These are phyloP conservation scores for Triangularia verruculosa DNA, from an alignment of 2,329 filamentous ascomycete genomes.

Conservation along the genomic window DNA sequence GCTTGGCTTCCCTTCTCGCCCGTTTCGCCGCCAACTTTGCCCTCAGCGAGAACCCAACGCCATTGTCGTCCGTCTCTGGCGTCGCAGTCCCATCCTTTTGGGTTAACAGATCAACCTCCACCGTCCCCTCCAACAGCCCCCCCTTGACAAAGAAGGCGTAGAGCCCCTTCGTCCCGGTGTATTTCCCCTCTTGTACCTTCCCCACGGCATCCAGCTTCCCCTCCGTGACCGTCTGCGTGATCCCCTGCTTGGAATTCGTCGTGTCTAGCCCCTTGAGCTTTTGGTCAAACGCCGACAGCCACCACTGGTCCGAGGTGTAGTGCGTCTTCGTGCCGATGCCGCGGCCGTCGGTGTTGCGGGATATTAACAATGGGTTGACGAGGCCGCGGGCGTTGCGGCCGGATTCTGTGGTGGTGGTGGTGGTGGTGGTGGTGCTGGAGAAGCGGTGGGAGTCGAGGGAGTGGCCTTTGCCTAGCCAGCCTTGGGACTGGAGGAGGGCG, in stretches of 20 bases:
- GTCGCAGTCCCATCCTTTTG: constrained; percentile 12
- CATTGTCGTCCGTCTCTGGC: constrained; percentile 29
- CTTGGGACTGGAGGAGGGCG: constrained; percentile 77
- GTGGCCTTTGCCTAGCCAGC: constrained; percentile 87
- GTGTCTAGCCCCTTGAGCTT: constrained; percentile 78
- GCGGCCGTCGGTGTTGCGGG: constrained; percentile 75
- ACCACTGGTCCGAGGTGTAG: constrained; percentile 82
- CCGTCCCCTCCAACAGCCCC: constrained; percentile 70
- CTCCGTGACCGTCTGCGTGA: constrained; percentile 54
- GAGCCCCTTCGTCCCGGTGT: constrained; percentile 61
- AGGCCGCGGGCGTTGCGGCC: constrained; percentile 65
- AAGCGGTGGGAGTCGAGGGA: constrained; percentile 66
- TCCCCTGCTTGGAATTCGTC: constrained; percentile 48
- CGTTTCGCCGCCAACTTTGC: constrained; percentile 39
- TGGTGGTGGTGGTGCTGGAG: background rate
- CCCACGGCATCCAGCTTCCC: constrained; percentile 48
- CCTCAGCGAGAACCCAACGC: constrained; percentile 27
- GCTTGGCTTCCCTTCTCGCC: constrained; percentile 37
- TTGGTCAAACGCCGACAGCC: constrained; percentile 91
- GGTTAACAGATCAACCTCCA: constrained; percentile 33
- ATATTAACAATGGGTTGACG: constrained; percentile 76
- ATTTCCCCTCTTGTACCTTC: constrained; percentile 55
- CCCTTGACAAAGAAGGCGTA: constrained; percentile 86
- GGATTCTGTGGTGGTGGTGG: background rate
- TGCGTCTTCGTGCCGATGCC: constrained; percentile 76